phyloP scores from a whole-genome alignment of 2,329 filamentous ascomycete genomes.

The Alternaria ventricosa region DNA sequence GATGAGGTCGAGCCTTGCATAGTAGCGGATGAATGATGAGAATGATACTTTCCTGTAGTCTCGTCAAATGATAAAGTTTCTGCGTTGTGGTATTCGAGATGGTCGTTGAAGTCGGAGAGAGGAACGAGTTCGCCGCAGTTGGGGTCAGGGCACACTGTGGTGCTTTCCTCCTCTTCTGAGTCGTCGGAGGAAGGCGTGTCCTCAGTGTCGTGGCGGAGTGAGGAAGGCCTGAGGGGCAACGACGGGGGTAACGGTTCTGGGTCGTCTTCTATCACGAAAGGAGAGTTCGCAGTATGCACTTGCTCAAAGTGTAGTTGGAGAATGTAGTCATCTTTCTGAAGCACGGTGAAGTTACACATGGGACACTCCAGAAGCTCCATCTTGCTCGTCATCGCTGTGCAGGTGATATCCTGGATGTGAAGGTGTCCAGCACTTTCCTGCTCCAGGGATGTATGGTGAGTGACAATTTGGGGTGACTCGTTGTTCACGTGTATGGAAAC shows the following conservation, averaged over 20 bases:
- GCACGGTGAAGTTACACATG: constrained; percentile 42
- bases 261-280: constrained; percentile 45
- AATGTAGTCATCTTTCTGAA: constrained; percentile 38
- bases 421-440: constrained; percentile 2
- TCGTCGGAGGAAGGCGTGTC: constrained; percentile 39
- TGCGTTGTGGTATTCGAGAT: constrained; percentile 54
- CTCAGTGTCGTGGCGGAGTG: constrained; percentile 20
- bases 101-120: constrained; percentile 53
- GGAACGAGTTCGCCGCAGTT: constrained; percentile 54
- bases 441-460: not conserved
- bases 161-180: constrained; percentile 38
- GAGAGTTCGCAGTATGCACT: constrained; percentile 47
- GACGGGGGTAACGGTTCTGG: constrained; percentile 34
- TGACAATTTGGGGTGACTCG: not conserved
- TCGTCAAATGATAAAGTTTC: constrained; percentile 49
- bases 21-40: constrained; percentile 37
- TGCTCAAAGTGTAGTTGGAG: constrained; percentile 52
- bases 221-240: constrained; percentile 27
- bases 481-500: constrained; percentile 1
- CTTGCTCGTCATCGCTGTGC: constrained; percentile 21
- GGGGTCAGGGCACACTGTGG: constrained; percentile 50
- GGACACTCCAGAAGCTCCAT: constrained; percentile 42
- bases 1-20: constrained; percentile 35
- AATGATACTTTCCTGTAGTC: constrained; percentile 42
- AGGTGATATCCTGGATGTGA: constrained; percentile 3